These are phyloP conservation scores for Chernovozyma aurita DNA, from an alignment of 1,139 yeast genomes.

Conservation along the genomic window DNA sequence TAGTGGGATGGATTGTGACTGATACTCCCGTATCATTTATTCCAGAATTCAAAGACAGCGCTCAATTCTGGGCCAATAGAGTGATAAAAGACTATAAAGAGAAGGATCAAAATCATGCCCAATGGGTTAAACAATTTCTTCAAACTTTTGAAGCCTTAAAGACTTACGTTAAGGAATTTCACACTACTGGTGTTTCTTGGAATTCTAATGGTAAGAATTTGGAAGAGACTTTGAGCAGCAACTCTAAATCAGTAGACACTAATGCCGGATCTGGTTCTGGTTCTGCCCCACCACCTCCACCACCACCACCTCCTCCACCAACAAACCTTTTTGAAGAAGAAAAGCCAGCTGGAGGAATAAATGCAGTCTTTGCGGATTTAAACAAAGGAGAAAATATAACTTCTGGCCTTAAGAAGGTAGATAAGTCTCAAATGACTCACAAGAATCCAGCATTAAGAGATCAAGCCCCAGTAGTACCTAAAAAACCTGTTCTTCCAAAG, in stretches of 20 bases:
- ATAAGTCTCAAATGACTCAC: conserved; percentile 90
- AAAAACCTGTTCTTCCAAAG: conserved; percentile 61
- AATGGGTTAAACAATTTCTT: conserved; percentile 74
- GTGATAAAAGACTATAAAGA: conserved; percentile 80
- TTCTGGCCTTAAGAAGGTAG: conserved; percentile 84
- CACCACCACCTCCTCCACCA: conserved; percentile 74
- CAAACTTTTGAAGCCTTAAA: conserved; percentile 65
- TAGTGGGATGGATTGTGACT: conserved; percentile 84
- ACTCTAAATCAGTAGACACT: conserved; percentile 14
- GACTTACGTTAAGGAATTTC: conserved; percentile 69
- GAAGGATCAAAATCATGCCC: conserved; percentile 57
- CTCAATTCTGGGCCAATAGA: conserved; percentile 92
- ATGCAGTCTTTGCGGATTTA: conserved; percentile 88
- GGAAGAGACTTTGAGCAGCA: conserved; percentile 24
- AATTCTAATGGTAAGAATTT: conserved; percentile 49
- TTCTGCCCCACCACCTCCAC: conserved; percentile 23
- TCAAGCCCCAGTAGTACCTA: conserved; percentile 28
- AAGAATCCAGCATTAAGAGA: conserved; percentile 81
- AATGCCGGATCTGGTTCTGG: conserved; percentile 17
- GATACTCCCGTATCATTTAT: conserved; percentile 68
- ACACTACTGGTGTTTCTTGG: conserved; percentile 83
- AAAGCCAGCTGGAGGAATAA: conserved; percentile 54
- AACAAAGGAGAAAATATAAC: conserved; percentile 84
- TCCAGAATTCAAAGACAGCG: conserved; percentile 83
- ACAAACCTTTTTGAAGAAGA: conserved; percentile 50